These are phyloP conservation scores for Tulasnella sp. DNA, from an alignment of 768 basidiomycete species.

Conservation along the genomic window DNA sequence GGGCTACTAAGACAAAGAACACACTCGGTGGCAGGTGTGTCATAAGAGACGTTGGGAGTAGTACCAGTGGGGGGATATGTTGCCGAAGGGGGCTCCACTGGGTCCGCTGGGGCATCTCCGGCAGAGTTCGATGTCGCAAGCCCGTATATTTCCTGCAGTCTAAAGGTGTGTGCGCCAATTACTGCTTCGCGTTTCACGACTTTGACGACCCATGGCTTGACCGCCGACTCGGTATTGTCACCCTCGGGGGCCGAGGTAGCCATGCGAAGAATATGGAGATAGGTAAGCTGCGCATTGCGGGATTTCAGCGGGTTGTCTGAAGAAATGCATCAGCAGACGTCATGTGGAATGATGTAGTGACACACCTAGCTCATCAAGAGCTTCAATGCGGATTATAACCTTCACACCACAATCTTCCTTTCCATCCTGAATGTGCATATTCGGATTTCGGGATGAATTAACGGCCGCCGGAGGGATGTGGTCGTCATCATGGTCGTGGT, in stretches of 20 bases:
- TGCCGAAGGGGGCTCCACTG: neutral
- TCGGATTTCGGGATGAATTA: slow-evolving; percentile 17
- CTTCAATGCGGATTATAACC: slow-evolving; percentile 67
- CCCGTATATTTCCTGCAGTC: slow-evolving; percentile 90
- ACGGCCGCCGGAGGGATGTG: slow-evolving; percentile 18
- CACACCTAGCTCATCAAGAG: slow-evolving; percentile 62
- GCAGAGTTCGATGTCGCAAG: slow-evolving; percentile 41
- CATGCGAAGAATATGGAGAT: slow-evolving; percentile 70
- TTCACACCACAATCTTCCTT: slow-evolving; percentile 55
- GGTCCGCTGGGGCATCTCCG: slow-evolving; percentile 19
- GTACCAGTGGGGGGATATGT: slow-evolving; percentile 18
- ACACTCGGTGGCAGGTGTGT: slow-evolving; percentile 48
- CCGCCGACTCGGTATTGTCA: slow-evolving; percentile 31
- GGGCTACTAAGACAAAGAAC: slow-evolving; percentile 80
- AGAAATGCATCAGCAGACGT: neutral
- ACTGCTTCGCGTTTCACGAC: slow-evolving; percentile 88
- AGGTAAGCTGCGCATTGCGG: slow-evolving; percentile 79
- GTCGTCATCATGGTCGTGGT: slow-evolving; percentile 20
- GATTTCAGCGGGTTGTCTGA: slow-evolving; percentile 36
- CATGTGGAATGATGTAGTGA: slow-evolving; percentile 23
- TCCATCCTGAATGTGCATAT: slow-evolving; percentile 35
- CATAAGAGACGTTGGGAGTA: slow-evolving; percentile 43
- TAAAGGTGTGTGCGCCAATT: slow-evolving; percentile 91
- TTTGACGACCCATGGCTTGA: slow-evolving; percentile 76
- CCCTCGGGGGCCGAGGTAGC: slow-evolving; percentile 34